Percentiles rank a stretch among this genome's conserved stretches.
phyloP scores from a whole-genome alignment of 2,329 filamentous ascomycete genomes.

The Fusarium sp. region DNA sequence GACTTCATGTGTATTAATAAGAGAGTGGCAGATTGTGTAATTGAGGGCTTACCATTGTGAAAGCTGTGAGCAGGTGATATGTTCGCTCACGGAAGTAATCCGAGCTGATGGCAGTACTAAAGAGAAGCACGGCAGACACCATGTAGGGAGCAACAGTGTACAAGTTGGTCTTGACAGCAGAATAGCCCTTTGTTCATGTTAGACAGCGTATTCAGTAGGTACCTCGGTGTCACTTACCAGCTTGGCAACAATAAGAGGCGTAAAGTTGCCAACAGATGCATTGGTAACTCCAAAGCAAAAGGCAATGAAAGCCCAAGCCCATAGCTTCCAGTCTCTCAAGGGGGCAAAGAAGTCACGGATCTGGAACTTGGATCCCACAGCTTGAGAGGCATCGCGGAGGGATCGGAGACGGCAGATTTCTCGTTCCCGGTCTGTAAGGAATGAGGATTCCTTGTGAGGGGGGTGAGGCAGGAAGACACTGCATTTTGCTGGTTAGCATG shows the following conservation, averaged over 20 bases:
- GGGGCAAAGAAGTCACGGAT: background rate
- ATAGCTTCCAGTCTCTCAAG: background rate
- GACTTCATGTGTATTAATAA: background rate
- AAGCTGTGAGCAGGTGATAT: background rate
- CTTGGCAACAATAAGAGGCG: constrained; percentile 1
- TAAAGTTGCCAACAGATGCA: background rate
- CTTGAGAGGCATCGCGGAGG: background rate
- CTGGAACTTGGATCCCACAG: background rate
- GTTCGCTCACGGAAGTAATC: constrained; percentile 1
- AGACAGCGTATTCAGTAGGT: background rate
- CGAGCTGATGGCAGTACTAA: background rate
- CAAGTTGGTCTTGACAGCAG: background rate
- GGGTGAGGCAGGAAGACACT: background rate
- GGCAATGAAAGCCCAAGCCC: background rate
- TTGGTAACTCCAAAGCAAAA: background rate
- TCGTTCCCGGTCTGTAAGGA: background rate
- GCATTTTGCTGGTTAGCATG: too few relatives aligned
- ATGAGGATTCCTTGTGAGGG: background rate
- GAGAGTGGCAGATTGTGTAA: too few relatives aligned
- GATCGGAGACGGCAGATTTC: background rate
- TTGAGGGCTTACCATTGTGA: background rate
- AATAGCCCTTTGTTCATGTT: background rate
- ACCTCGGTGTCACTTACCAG: background rate
- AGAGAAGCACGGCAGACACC: background rate
- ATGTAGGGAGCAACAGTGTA: background rate